Percentiles rank a stretch among this genome's conserved stretches.
Evolutionary conservation across 192 early-diverging fungal genomes (phyloP).

Genomic region (Coemansia javaensis): DNA sequence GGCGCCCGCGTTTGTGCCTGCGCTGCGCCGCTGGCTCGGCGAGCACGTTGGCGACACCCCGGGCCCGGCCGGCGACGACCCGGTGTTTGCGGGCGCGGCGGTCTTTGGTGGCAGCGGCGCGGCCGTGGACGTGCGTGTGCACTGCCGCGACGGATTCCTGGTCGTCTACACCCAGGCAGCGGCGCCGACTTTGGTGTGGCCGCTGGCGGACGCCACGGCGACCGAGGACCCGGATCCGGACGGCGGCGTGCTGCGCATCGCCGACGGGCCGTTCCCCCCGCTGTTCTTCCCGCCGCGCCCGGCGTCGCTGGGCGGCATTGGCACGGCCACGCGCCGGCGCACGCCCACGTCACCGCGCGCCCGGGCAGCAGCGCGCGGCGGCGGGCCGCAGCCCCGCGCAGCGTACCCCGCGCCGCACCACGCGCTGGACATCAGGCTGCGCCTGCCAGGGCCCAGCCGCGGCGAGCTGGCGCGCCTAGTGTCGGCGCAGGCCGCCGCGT

Average conservation of each 20-base stretch:
- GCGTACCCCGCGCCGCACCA: slow-evolving; percentile 17
- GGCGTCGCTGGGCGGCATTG: slow-evolving; percentile 26
- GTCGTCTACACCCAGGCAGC: too few species aligned
- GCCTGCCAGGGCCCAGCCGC: not conserved
- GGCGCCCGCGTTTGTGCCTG: slow-evolving; percentile 1
- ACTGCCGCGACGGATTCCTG: slow-evolving; percentile 24
- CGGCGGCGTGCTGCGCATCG: slow-evolving; percentile 5
- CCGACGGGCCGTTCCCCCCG: slow-evolving; percentile 20
- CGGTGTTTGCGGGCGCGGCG: too few species aligned
- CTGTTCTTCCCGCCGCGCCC: slow-evolving; percentile 35
- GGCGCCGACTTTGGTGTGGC: slow-evolving; percentile 44
- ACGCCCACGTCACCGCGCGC: slow-evolving; percentile 1
- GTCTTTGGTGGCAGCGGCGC: too few species aligned
- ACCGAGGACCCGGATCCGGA: not conserved
- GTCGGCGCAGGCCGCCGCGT: not conserved
- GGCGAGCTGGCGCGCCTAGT: not conserved
- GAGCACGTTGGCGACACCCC: not conserved
- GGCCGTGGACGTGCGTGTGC: slow-evolving; percentile 1
- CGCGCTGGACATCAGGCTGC: slow-evolving; percentile 23
- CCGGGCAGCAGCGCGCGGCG: not conserved
- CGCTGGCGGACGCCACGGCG: slow-evolving; percentile 24
- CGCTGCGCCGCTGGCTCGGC: slow-evolving; percentile 21
- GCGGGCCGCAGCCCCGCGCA: slow-evolving; percentile 1
- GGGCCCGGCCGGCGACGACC: not conserved
- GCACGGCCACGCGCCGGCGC: not conserved